These are phyloP conservation scores for Trichoderma pleuroti DNA, from an alignment of 2,329 filamentous ascomycete species.

Conservation along the genomic window DNA sequence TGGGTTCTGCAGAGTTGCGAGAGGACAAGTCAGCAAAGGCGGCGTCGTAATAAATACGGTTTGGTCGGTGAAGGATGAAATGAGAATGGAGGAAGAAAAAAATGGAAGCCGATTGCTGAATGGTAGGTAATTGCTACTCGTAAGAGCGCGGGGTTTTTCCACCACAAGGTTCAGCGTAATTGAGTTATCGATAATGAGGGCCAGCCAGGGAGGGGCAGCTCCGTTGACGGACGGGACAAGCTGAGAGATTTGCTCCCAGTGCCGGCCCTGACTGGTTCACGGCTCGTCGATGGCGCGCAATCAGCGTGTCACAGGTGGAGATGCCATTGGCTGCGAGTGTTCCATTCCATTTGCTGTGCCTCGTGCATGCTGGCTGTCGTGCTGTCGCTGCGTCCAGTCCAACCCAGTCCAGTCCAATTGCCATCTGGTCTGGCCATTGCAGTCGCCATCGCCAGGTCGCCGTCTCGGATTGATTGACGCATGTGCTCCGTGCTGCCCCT, in stretches of 20 bases:
- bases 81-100: background rate
- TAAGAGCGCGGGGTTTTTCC: constrained; percentile 18
- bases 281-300: constrained; percentile 1
- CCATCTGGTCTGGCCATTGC: background rate
- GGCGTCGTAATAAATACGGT: background rate
- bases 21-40: background rate
- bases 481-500: background rate
- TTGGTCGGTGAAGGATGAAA: constrained; percentile 9
- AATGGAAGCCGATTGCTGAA: background rate
- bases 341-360: background rate
- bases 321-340: background rate
- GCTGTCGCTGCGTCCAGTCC: background rate
- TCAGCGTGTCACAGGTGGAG: constrained; percentile 3
- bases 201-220: constrained; percentile 15
- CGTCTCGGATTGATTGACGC: background rate
- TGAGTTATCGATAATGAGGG: constrained; percentile 15
- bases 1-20: background rate
- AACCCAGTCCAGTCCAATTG: background rate
- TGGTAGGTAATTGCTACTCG: constrained; percentile 18
- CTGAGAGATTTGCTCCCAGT: constrained; percentile 13
- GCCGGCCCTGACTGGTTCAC: background rate
- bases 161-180: background rate
- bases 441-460: background rate
- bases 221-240: constrained; percentile 18
- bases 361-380: background rate